Evolutionary conservation across 2,329 filamentous ascomycete species (phyloP).

Genomic region (Aspergillus terreus): DNA sequence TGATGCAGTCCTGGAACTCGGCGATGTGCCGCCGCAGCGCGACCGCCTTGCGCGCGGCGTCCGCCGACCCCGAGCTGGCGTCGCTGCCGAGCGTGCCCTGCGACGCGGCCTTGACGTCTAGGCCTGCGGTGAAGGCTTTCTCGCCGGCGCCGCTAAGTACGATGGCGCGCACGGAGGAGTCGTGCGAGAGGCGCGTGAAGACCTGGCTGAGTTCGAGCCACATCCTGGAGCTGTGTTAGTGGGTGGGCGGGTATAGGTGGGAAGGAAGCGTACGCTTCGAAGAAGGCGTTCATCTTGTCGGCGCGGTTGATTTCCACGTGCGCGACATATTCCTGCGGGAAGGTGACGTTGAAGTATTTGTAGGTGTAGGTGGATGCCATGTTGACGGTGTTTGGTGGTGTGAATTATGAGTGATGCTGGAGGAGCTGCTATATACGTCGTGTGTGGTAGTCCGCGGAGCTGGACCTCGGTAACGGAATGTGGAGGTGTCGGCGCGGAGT

Average conservation of each 20-base stretch:
- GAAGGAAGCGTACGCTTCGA: constrained; percentile 51
- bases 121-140: constrained; percentile 77
- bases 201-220: constrained; percentile 75
- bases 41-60: constrained; percentile 63
- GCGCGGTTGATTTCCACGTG: constrained; percentile 90
- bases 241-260: not conserved
- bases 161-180: constrained; percentile 70
- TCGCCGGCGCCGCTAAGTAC: constrained; percentile 78
- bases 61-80: constrained; percentile 28
- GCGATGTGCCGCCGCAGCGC: constrained; percentile 64
- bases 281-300: constrained; percentile 83
- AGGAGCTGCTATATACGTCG: not conserved
- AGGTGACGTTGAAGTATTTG: constrained; percentile 69
- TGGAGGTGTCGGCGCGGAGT: too few species aligned
- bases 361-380: constrained; percentile 24
- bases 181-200: constrained; percentile 68
- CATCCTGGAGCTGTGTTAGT: constrained; percentile 52
- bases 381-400: constrained; percentile 1
- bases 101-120: constrained; percentile 73
- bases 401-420: not conserved
- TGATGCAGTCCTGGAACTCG: constrained; percentile 77
- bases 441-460: too few species aligned
- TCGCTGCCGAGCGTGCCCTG: constrained; percentile 44
- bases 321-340: constrained; percentile 69
- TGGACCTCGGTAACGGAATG: too few species aligned